phyloP scores from a whole-genome alignment of 345 rosid genomes.

The Jatropha curcas region DNA sequence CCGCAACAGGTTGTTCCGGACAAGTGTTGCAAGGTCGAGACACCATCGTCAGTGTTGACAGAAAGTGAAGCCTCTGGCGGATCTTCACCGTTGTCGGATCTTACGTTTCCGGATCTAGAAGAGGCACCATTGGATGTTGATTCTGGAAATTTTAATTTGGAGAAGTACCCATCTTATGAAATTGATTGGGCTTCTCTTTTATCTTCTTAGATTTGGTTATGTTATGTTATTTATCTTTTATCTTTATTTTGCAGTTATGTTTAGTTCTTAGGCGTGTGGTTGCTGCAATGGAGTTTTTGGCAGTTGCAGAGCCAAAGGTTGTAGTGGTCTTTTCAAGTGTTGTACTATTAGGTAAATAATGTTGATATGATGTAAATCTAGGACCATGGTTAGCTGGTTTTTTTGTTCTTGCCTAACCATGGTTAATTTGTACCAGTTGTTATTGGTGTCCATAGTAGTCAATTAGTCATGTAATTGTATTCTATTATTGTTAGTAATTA shows the following conservation, averaged over 20 bases:
- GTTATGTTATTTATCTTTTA: neutral
- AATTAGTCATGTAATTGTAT: neutral
- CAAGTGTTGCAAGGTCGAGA: constrained; percentile 28
- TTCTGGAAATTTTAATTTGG: constrained; percentile 25
- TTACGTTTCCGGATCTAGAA: constrained; percentile 28
- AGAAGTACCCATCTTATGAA: constrained; percentile 34
- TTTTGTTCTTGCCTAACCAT: constrained; percentile 28
- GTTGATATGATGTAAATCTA: constrained; percentile 16
- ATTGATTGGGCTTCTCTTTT: constrained; percentile 37
- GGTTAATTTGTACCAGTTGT: constrained; percentile 4
- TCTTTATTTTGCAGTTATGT: neutral
- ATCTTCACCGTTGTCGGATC: constrained; percentile 37
- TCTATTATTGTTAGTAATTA: neutral
- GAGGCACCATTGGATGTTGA: constrained; percentile 35
- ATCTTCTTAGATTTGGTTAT: constrained; percentile 15
- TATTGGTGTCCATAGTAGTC: neutral
- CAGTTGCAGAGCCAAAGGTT: constrained; percentile 26
- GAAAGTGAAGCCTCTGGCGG: constrained; percentile 56
- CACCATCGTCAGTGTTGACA: constrained; percentile 32
- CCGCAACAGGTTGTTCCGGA: constrained; percentile 10
- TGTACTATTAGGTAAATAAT: constrained; percentile 1
- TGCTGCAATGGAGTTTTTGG: constrained; percentile 33
- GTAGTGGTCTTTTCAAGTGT: neutral
- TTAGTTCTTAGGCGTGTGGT: neutral
- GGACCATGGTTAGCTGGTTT: too few species aligned